Conservation (phyloP, 202 grass and related monocot species). For the Musa balbisiana region DNA sequence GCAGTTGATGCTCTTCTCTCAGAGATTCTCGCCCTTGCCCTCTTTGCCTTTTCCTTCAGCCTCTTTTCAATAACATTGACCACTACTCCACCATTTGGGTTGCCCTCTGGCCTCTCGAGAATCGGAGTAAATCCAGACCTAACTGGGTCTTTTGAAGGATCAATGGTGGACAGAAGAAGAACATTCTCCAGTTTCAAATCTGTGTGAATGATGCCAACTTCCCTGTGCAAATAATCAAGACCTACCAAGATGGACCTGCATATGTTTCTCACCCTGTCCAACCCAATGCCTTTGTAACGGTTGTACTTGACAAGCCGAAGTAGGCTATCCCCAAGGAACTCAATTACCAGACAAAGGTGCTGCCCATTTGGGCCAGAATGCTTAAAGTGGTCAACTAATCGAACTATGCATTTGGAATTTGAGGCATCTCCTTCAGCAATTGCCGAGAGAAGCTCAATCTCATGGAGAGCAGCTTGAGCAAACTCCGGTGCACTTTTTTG, state of each 20-base stretch:
- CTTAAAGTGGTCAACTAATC: conserved; percentile 85
- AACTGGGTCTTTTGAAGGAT: conserved; percentile 77
- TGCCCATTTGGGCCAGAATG: conserved; percentile 78
- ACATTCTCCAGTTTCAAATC: conserved; percentile 92
- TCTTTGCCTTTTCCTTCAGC: conserved; percentile 75
- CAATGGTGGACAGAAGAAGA: conserved; percentile 79
- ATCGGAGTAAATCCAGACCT: conserved; percentile 63
- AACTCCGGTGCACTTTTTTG: conserved; percentile 85
- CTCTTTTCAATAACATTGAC: conserved; percentile 70
- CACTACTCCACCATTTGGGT: conserved; percentile 45
- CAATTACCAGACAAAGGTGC: conserved; percentile 84
- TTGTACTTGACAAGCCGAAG: conserved; percentile 86
- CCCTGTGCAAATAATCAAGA: conserved; percentile 72
- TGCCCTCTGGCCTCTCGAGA: conserved; percentile 69
- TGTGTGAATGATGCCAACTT: conserved; percentile 81
- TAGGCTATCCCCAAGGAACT: conserved; percentile 88
- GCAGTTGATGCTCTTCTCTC: conserved; percentile 60
- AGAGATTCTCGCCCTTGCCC: conserved; percentile 68
- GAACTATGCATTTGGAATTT: conserved; percentile 66
- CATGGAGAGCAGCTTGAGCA: conserved; percentile 76
- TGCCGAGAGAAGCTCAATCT: conserved; percentile 65
- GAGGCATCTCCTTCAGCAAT: conserved; percentile 55
- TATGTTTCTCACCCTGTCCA: conserved; percentile 52
- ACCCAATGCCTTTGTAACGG: conserved; percentile 75
- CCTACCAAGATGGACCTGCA: conserved; percentile 80